Evolutionary conservation across 345 rosid genomes (phyloP), one percentile per base, ranked within the genome.

Genomic region (Carallia pectinifolia): DNA sequence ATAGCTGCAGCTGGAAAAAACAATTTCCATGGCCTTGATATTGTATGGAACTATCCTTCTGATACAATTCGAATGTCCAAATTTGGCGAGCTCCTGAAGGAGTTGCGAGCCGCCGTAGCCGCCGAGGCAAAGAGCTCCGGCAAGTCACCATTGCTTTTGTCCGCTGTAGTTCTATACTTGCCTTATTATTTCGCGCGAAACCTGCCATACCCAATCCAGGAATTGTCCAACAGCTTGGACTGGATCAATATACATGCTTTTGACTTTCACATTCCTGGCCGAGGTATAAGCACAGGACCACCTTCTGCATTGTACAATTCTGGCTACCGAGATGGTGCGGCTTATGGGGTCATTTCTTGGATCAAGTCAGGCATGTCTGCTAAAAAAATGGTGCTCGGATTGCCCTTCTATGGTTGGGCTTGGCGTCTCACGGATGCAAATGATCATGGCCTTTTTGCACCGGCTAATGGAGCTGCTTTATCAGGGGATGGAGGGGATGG

Each of bases 1-100:
- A 84, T 88, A 9, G 71, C 36, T 6, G 13, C 83, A 19, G 86
- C 90, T 8, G 70, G 92, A 38, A 73, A 82, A 0, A 67, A 82
- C 40, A 84, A 81, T 3, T 85, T 86, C 69, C 72, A 75, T 10
- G 86, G 82, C 40, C 61, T 80, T 1, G 77, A 80, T n/a, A 78
- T 83, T 27, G 50, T 1, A 2, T 70, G 71, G 47, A 63, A 65
- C 27, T 5, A 19, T 38, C 83, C 78, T 13, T n/a, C 47, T 5
- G 29, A 44, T 36, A 7, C 55, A 4, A 62, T 64, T 50, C 74
- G 74, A 54, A 65, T 60, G 74, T 3, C 34, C 44, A 75, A 63
- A 64, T 50, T 83, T 4, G 82, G 72, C 6, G 8, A 52, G 30
- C 77, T 83, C 4, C 62, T 80, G 3, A 76, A 67, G 1, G 81